phyloP scores from a whole-genome alignment of 768 basidiomycete genomes.

The Mycena alexandri region DNA sequence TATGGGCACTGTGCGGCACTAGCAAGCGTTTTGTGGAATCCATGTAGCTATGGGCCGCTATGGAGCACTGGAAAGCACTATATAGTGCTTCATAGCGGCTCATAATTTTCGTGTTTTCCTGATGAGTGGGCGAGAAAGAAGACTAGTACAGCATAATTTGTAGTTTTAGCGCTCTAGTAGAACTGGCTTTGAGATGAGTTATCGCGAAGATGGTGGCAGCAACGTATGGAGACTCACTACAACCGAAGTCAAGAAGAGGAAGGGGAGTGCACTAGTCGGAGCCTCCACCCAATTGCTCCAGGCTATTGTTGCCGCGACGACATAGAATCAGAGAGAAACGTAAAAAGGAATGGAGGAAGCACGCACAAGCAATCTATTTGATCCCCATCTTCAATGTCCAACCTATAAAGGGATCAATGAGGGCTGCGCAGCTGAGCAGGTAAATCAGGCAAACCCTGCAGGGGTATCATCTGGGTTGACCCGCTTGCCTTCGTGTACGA shows the following conservation, averaged over 20 bases:
- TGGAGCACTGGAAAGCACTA: too few relatives aligned
- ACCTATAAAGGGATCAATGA: constrained; percentile 45
- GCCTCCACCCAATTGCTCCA: constrained; percentile 33
- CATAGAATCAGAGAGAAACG: background rate
- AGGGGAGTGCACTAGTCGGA: background rate
- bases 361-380: constrained; percentile 59
- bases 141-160: constrained; percentile 28
- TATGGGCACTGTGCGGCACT: too few relatives aligned
- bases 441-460: constrained; percentile 53
- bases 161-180: constrained; percentile 5
- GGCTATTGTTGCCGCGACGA: constrained; percentile 10
- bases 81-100: too few relatives aligned
- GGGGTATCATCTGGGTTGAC: constrained; percentile 65
- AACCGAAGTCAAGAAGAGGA: background rate
- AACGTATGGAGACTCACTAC: constrained; percentile 8
- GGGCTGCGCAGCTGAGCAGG: constrained; percentile 9
- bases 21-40: too few relatives aligned
- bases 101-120: too few relatives aligned
- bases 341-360: background rate
- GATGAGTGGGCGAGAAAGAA: too few relatives aligned
- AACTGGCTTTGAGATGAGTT: background rate
- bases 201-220: background rate
- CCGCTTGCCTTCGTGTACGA: constrained; percentile 67
- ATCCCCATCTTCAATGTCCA: constrained; percentile 73
- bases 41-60: too few relatives aligned